Evolutionary conservation across 2,329 filamentous ascomycete genomes (phyloP).

Genomic region (Fusarium incarnatum): DNA sequence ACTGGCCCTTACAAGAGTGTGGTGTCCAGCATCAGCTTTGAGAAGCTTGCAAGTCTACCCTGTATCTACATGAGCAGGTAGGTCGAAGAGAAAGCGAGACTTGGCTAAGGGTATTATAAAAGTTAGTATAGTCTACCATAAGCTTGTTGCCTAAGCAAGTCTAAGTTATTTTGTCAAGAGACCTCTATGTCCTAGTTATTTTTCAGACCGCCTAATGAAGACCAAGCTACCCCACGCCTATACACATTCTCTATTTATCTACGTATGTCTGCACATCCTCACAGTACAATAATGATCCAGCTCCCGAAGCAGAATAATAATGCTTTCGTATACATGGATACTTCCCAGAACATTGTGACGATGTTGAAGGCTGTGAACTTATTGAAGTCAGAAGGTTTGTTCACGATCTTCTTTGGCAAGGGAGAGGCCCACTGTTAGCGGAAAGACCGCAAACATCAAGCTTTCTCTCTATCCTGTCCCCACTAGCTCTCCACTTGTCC

Average conservation of each 20-base stretch:
- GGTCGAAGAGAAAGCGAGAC: too few relatives aligned
- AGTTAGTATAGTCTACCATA: too few relatives aligned
- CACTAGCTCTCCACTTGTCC: not conserved
- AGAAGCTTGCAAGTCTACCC: not conserved
- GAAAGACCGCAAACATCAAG: not conserved
- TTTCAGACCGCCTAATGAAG: accelerated
- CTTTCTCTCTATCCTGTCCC: not conserved
- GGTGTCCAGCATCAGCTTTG: accelerated
- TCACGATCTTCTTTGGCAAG: too few relatives aligned
- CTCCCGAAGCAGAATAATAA: not conserved
- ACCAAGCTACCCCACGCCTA: too few relatives aligned
- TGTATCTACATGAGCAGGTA: not conserved
- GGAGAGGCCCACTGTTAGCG: too few relatives aligned
- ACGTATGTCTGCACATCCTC: not conserved
- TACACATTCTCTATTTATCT: accelerated
- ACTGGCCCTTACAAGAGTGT: not conserved
- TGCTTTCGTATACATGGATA: not conserved
- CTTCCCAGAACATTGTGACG: accelerated
- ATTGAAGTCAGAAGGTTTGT: too few relatives aligned
- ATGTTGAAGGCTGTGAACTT: not conserved
- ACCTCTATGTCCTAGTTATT: too few relatives aligned
- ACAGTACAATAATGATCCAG: accelerated
- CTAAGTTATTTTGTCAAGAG: too few relatives aligned
- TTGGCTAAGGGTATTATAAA: too few relatives aligned
- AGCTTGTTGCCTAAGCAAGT: too few relatives aligned